phyloP scores from a whole-genome alignment of 2,329 filamentous ascomycete species.

The Fusarium sororula region DNA sequence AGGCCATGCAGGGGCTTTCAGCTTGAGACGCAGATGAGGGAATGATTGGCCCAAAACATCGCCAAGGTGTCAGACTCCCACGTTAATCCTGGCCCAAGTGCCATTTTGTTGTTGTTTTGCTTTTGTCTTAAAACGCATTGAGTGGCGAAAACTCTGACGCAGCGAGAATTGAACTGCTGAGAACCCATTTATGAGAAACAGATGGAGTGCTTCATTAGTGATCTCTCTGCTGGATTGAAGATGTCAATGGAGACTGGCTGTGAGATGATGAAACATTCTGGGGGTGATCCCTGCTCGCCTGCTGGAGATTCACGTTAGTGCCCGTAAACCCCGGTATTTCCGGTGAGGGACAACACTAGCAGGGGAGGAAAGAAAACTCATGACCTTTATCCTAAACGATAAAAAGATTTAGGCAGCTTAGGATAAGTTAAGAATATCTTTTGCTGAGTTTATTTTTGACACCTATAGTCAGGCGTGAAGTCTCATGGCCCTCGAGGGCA shows the following conservation, averaged over 20 bases:
- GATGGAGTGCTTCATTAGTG: neutral
- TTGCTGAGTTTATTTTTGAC: too few species aligned
- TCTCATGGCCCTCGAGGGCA: too few species aligned
- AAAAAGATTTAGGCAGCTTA: too few species aligned
- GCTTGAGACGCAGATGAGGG: conserved; percentile 6
- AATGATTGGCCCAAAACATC: conserved; percentile 18
- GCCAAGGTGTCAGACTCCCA: conserved; percentile 22
- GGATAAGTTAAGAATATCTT: too few species aligned
- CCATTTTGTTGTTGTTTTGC: neutral
- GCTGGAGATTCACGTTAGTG: neutral
- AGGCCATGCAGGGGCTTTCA: conserved; percentile 29
- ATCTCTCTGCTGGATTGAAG: neutral
- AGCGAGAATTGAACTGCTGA: neutral
- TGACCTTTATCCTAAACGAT: too few species aligned
- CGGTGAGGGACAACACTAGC: neutral
- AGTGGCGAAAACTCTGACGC: neutral
- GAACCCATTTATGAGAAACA: neutral
- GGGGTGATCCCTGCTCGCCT: conserved; percentile 3
- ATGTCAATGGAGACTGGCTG: neutral
- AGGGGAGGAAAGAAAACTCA: too few species aligned
- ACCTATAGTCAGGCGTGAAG: too few species aligned
- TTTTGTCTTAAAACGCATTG: neutral
- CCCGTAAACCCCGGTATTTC: neutral
- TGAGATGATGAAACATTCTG: neutral
- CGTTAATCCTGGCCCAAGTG: neutral